Base-by-base conservation (phyloP, 116 monocot genomes). In the Cymodocea nodosa region DNA sequence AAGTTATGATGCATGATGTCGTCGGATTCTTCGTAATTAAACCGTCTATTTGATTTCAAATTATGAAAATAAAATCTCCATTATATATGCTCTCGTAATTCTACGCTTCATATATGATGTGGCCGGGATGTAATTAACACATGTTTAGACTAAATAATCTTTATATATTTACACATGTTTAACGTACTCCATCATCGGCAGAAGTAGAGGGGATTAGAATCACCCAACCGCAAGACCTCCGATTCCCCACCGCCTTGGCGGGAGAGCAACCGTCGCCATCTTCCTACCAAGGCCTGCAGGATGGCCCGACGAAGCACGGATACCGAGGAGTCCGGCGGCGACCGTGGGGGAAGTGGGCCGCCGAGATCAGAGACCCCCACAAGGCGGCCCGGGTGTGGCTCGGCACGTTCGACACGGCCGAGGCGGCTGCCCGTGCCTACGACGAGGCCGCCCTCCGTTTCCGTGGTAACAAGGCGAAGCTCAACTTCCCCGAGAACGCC, bases 331-430 rank as follows among this genome's bases (percentile, higher is more conserved):
- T 93, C 7, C 78, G 92, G 57, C 85, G 83, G 59, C 60, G 92
- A 17, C 92, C 92, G 4, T 92, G 92, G 92, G 92, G 92, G 1
- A 92, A 92, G 70, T 92, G 92, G 92, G 92, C 92, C 1, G 87
- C 92, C 18, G 92, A 92, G 71, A 92, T 92, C 30, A 12, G 92
- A 15, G 87, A 92, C 71, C 92, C 92, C 0, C 81, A 83, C 59
- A 93, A 81, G 71, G 92, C 92, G 10, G 74, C 83, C 3, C 84
- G 92, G 0, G 87, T 93, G 15, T 93, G 92, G 92, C 83, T 93
- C 30, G 92, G 92, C 48, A 93, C 92, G 11, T 92, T 87, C 71
- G 85, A 87, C 62, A 87, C 92, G 0, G 92, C 92, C 48, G 87
- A 92, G 71, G 82, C 71, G 11, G 92, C 92, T 35, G 92, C 92